phyloP scores from a whole-genome alignment of 31 red algal species.

The Bonnemaisonia californica region DNA sequence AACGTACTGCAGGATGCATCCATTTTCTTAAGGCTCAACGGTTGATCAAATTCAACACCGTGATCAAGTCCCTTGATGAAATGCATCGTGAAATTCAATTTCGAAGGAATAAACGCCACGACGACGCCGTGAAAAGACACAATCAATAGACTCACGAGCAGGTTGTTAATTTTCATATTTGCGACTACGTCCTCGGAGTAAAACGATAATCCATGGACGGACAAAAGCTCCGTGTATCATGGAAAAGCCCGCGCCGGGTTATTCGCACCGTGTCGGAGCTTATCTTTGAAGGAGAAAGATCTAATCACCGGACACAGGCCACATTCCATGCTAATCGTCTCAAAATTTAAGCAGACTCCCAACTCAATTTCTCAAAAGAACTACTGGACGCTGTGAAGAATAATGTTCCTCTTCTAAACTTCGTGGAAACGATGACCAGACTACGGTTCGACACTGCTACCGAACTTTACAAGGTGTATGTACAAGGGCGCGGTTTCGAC shows the following conservation, averaged over 20 bases:
- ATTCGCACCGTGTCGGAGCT: not conserved
- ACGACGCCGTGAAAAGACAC: not conserved
- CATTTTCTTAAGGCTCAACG: not conserved
- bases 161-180: not conserved
- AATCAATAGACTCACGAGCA: not conserved
- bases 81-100: not conserved
- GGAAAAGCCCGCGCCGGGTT: not conserved
- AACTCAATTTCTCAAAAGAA: not conserved
- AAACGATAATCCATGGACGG: not conserved
- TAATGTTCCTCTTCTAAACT: not conserved
- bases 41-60: not conserved
- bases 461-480: not conserved
- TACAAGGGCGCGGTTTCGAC: not conserved
- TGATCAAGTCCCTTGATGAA: not conserved
- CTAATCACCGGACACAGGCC: not conserved
- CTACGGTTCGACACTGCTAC: not conserved
- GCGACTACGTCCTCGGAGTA: not conserved
- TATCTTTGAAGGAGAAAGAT: not conserved
- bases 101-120: not conserved
- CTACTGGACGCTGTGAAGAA: not conserved
- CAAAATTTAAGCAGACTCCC: not conserved
- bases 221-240: not conserved
- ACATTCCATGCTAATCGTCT: not conserved
- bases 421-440: not conserved
- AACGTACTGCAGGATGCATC: not conserved